Percentiles rank a stretch among this genome's conserved stretches.
These are phyloP conservation scores for Trichopus zeylanicus DNA, from an alignment of 116 monocot species.

Conservation along the genomic window DNA sequence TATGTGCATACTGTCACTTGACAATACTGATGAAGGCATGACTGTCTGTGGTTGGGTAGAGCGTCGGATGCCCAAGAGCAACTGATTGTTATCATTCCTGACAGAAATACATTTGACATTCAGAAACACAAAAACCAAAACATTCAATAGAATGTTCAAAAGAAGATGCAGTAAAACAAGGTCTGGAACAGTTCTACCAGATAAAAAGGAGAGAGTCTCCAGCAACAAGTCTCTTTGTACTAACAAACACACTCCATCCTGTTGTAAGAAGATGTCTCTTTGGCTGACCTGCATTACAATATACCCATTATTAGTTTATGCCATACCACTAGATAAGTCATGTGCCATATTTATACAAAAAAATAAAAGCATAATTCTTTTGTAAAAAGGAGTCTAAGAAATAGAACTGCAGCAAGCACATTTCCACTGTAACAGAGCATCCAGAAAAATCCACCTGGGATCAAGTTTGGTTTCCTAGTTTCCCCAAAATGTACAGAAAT, in stretches of 20 bases:
- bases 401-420: neutral
- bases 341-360: too few species aligned
- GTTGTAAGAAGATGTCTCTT: slow-evolving; percentile 59
- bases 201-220: slow-evolving; percentile 59
- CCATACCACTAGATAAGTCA: too few species aligned
- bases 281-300: slow-evolving; percentile 58
- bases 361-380: too few species aligned
- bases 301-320: neutral
- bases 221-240: slow-evolving; percentile 44
- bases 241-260: slow-evolving; percentile 56
- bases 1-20: slow-evolving; percentile 98
- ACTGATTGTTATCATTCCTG: slow-evolving; percentile 40
- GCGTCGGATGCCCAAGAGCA: slow-evolving; percentile 34
- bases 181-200: slow-evolving; percentile 17
- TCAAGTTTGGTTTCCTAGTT: too few species aligned
- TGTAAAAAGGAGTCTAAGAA: neutral
- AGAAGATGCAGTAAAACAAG: neutral
- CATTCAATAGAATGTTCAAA: neutral
- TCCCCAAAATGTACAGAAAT: too few species aligned
- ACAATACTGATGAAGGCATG: slow-evolving; percentile 86
- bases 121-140: neutral
- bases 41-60: slow-evolving; percentile 31
- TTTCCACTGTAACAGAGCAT: too few species aligned
- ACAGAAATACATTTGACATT: neutral
- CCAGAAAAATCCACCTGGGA: too few species aligned